Base-by-base conservation (phyloP, 768 basidiomycete genomes). In the Leccinum truebloodii region DNA sequence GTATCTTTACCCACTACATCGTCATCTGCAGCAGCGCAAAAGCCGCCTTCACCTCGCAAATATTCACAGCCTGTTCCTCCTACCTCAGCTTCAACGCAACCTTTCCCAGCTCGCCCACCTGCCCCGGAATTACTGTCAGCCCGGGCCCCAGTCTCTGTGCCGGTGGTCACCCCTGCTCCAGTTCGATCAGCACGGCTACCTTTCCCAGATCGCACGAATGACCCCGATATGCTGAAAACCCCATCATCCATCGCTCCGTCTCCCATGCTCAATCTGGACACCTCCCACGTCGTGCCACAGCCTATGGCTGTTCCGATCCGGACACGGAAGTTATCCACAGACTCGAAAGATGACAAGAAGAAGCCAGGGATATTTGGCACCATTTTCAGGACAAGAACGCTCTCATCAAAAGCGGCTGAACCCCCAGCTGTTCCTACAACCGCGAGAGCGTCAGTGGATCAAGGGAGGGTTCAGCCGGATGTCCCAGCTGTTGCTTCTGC, bases 211-310 rank as follows among this genome's bases (percentile, higher is more conserved):
- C 76, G 76, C 32, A 67, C 72, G 41, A 70, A 81, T 55, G 86
- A 86, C 51, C 79, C 82, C 9, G 78, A 79, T 57, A 74, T 84
- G 41, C 78, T 88, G 37, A 80, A 79, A 67, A 89, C 87, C 0
- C 86, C 87, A 6, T 88, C 87, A 13, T 88, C 88, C 1, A 79
- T 88, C 18, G 83, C 83, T 3, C 81, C 76, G 3, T 77, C 77
- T 0, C 81, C 81, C 10, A 73, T 79, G 59, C 69, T 80, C 41
- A 79, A 79, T 55, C 73, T 80, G 13, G 76, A 61, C 18, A 51
- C 55, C 18, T 53, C 63, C 10, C 62, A 44, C 13, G 12, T 37
- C 52, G 49, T 46, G 2, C 54, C 55, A 41, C 64, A 66, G 18
- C 9, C 61, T 14, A 59, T 52, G 20, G 48, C 66, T 26, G 39